Evolutionary conservation across 1,284 basidiomycete genomes (phyloP).

Genomic region (Mycena citricolor): DNA sequence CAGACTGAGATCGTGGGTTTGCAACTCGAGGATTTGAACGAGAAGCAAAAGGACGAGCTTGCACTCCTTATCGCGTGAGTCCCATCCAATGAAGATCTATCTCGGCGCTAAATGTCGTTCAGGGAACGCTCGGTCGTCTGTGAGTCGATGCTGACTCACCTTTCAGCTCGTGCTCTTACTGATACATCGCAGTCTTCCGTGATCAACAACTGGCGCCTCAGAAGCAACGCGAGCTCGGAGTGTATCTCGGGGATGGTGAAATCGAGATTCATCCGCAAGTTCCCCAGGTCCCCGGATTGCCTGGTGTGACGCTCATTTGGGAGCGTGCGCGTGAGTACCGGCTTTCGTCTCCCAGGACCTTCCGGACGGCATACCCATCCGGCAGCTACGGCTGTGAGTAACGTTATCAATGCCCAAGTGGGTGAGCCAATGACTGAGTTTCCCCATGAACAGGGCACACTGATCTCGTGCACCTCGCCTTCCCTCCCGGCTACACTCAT

Average conservation of each 20-base stretch:
- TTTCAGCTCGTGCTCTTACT: background rate
- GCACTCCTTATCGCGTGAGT: constrained; percentile 22
- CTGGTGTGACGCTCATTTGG: constrained; percentile 22
- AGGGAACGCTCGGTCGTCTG: constrained; percentile 24
- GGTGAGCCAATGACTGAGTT: no score
- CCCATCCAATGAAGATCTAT: no score
- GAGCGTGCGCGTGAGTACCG: constrained; percentile 11
- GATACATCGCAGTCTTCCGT: constrained; percentile 16
- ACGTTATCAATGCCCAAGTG: no score
- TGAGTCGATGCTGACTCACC: background rate
- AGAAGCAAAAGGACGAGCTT: constrained; percentile 51
- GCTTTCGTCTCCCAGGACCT: background rate
- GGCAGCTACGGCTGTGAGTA: constrained; percentile 20
- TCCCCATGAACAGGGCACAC: constrained; percentile 36
- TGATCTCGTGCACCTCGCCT: constrained; percentile 35
- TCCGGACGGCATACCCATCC: constrained; percentile 19
- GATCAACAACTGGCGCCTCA: constrained; percentile 22
- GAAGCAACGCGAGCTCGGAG: constrained; percentile 17
- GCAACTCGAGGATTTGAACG: constrained; percentile 45
- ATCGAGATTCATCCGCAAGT: constrained; percentile 24
- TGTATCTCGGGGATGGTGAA: constrained; percentile 23
- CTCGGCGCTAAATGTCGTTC: background rate
- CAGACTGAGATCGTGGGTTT: constrained; percentile 46
- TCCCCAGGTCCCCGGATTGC: constrained; percentile 18
- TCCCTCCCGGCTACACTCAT: constrained; percentile 35